Base-by-base conservation (phyloP, 768 basidiomycete genomes). In the Naganishia friedmannii region DNA sequence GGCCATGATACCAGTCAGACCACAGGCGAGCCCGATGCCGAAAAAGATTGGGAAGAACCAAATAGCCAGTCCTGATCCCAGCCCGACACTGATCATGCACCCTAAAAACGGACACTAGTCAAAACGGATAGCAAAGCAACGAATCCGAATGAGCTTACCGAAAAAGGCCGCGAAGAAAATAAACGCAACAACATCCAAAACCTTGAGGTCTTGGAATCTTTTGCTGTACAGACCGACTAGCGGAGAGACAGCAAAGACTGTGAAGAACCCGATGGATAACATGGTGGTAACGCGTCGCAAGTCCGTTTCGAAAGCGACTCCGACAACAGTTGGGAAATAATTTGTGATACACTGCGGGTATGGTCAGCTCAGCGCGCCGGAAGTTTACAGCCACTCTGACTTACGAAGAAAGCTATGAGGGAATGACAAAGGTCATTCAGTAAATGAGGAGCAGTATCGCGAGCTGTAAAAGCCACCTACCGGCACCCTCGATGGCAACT, bases 261-360 rank as follows among this genome's bases (percentile, higher is more conserved):
- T 58, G 57, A 58, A 58, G 57, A 58, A 58, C 21, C 57, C 57
- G 34, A 58, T 58, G 21, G 57, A 58, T n/a, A 58, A 42, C 57
- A 58, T 58, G 12, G 57, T 58, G 10, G 57, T 58, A 7, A 58
- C 57, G n/a, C 57, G 57, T 37, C 57, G 31, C 34, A 58, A 37
- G 34, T 58, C 57, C 5, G 57, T 37, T 37, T 58, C 57, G 57
- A 58, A 58, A 34, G 57, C 57, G 1, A 39, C 57, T 34, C 57
- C 57, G 34, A 23, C 57, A 17, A 58, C 31, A 34, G 57, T 58
- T 5, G 57, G 57, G 34, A 58, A 58, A n/a, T 58, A 58, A 45
- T 45, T 65, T 37, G 48, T 53, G 48, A 65, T 65, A 26, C 63
- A 46, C 48, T 65, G 23, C 29, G 23, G 48, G 6, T 6, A 29